Percentiles rank a stretch among this genome's conserved stretches.
phyloP scores from a whole-genome alignment of 1,284 basidiomycete species.

The Leccinum fallax region DNA sequence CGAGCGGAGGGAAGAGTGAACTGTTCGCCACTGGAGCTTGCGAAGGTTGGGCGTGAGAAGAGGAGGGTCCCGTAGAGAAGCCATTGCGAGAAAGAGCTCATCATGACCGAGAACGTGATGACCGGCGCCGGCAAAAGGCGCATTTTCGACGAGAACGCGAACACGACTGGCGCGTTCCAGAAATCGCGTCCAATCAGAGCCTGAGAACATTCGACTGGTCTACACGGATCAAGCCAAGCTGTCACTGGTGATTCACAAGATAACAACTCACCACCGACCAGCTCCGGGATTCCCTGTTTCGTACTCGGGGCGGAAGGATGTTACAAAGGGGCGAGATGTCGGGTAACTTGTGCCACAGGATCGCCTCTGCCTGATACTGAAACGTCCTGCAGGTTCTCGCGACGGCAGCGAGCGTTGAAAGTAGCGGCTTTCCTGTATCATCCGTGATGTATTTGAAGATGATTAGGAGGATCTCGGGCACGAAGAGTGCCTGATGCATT shows the following conservation, averaged over 20 bases:
- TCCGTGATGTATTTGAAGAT: slow-evolving; percentile 25
- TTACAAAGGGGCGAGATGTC: slow-evolving; percentile 17
- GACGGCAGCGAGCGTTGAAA: slow-evolving; percentile 21
- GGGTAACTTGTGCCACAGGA: slow-evolving; percentile 22
- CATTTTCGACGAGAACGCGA: slow-evolving; percentile 16
- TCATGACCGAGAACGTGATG: not conserved
- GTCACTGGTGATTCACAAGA: not conserved
- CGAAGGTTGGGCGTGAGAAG: slow-evolving; percentile 30
- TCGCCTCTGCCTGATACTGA: slow-evolving; percentile 16
- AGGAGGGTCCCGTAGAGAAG: slow-evolving; percentile 17
- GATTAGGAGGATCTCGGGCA: slow-evolving; percentile 27
- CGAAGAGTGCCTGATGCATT: slow-evolving; percentile 19
- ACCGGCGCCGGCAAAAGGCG: not conserved
- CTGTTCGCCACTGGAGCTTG: slow-evolving; percentile 21
- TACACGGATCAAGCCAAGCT: not conserved
- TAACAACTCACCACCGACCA: slow-evolving; percentile 25
- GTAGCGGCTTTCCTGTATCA: slow-evolving; percentile 15
- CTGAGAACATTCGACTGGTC: slow-evolving; percentile 21
- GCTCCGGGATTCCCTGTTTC: slow-evolving; percentile 11
- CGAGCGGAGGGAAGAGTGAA: not conserved
- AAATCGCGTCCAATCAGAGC: slow-evolving; percentile 22
- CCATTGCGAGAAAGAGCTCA: slow-evolving; percentile 22
- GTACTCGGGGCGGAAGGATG: slow-evolving; percentile 22
- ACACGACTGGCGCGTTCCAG: slow-evolving; percentile 21
- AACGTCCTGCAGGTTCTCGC: slow-evolving; percentile 29